A percentile compares a stretch with the other conserved stretches of the same genome.
These are phyloP conservation scores for Leccinum pachyderme DNA, from an alignment of 1,284 basidiomycete species.

Conservation along the genomic window DNA sequence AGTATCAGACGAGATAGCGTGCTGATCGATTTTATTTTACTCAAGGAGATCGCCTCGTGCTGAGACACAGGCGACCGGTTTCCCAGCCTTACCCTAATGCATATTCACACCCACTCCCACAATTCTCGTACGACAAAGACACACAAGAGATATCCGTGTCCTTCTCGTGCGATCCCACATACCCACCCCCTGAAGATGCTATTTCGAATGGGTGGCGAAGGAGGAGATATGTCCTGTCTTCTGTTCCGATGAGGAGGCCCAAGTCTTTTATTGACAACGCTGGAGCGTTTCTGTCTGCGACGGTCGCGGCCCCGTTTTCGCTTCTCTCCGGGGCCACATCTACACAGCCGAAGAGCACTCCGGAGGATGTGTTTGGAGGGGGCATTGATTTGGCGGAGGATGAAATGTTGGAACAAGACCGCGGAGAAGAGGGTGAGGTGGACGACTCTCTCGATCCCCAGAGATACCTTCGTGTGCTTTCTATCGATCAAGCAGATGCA, in stretches of 20 bases:
- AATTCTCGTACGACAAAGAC: conserved; percentile 55
- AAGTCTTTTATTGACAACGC: conserved; percentile 69
- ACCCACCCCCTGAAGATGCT: conserved; percentile 39
- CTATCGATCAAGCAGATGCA: conserved; percentile 17
- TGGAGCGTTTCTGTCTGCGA: conserved; percentile 56
- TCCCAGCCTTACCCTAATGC: conserved; percentile 71
- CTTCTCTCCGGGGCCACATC: conserved; percentile 41
- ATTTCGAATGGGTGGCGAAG: conserved; percentile 50
- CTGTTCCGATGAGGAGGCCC: conserved; percentile 63
- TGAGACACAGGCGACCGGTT: conserved; percentile 72
- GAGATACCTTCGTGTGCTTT: conserved; percentile 43
- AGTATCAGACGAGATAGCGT: background rate
- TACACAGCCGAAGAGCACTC: conserved; percentile 43
- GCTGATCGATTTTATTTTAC: conserved; percentile 9
- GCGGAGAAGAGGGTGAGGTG: conserved; percentile 69
- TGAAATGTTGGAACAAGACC: conserved; percentile 73
- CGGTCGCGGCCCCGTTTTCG: conserved; percentile 49
- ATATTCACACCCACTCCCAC: conserved; percentile 73
- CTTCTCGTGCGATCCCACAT: conserved; percentile 62
- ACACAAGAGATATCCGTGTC: conserved; percentile 59
- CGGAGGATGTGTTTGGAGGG: conserved; percentile 62
- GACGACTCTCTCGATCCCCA: conserved; percentile 63
- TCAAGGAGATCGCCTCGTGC: conserved; percentile 58
- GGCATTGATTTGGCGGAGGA: conserved; percentile 72
- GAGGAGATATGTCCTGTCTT: conserved; percentile 59